Percentiles rank a stretch among this genome's conserved stretches.
phyloP scores from a whole-genome alignment of 225 moss, liverwort and hornwort species.

The Straminergon stramineum region DNA sequence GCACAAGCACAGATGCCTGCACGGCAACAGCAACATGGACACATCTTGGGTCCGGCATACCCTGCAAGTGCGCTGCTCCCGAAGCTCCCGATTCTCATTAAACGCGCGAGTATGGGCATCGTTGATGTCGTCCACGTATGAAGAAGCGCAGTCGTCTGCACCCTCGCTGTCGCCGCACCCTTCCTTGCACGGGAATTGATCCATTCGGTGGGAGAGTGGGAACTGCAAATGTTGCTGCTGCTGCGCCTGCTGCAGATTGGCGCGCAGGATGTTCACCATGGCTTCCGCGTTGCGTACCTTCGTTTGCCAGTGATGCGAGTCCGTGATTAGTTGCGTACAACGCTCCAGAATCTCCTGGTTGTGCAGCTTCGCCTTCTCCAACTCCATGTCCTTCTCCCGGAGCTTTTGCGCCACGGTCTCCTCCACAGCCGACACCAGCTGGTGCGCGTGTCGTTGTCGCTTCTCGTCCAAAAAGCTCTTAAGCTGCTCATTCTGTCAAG shows the following conservation, averaged over 20 bases:
- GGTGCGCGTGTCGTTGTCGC: constrained; percentile 50
- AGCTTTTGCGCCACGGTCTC: constrained; percentile 53
- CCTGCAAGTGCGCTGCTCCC: constrained; percentile 85
- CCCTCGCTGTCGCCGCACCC: constrained; percentile 88
- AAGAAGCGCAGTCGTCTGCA: constrained; percentile 83
- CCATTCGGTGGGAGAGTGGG: not conserved
- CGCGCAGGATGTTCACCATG: constrained; percentile 35
- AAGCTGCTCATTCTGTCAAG: constrained; percentile 62
- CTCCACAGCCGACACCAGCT: constrained; percentile 61
- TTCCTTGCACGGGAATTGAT: constrained; percentile 42
- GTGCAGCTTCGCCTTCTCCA: constrained; percentile 57
- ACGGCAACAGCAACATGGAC: constrained; percentile 78
- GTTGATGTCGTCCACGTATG: constrained; percentile 66
- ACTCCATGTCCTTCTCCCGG: constrained; percentile 73
- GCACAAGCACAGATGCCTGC: constrained; percentile 89
- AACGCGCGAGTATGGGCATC: constrained; percentile 61
- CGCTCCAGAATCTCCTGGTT: constrained; percentile 76
- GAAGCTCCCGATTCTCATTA: constrained; percentile 72
- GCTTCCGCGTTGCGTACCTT: constrained; percentile 52
- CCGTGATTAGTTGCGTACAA: constrained; percentile 53
- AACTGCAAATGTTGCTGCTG: constrained; percentile 49
- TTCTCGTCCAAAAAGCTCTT: constrained; percentile 70
- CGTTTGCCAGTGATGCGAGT: constrained; percentile 68
- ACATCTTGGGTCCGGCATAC: constrained; percentile 80
- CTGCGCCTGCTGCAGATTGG: constrained; percentile 65